phyloP scores from a whole-genome alignment of 2,329 filamentous ascomycete species.

The Calycina marina region DNA sequence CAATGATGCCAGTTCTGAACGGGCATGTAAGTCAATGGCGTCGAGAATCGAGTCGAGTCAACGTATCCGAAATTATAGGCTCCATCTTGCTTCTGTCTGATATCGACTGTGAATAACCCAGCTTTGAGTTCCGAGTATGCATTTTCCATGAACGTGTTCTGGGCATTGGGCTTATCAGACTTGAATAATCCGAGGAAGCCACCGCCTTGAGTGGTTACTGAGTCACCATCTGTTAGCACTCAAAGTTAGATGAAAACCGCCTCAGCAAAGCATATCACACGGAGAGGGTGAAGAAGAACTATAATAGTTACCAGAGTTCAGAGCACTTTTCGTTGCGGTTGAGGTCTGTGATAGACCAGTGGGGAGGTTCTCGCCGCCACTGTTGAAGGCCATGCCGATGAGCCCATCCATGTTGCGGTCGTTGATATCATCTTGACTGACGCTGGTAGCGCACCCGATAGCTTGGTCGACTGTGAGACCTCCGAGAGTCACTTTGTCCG shows the following conservation, averaged over 20 bases:
- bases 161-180: not conserved
- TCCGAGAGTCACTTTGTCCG: not conserved
- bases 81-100: not conserved
- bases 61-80: slow-evolving; percentile 1
- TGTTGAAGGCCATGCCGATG: slow-evolving; percentile 1
- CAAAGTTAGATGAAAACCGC: no score
- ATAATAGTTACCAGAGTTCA: not conserved
- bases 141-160: slow-evolving; percentile 1
- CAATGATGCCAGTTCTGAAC: not conserved
- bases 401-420: not conserved
- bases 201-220: not conserved
- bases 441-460: not conserved
- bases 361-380: not conserved
- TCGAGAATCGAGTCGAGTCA: not conserved
- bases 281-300: not conserved
- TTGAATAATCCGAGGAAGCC: not conserved
- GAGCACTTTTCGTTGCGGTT: not conserved
- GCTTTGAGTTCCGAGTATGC: not conserved
- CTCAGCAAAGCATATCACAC: no score
- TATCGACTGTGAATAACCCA: not conserved
- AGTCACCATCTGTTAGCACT: no score
- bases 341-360: not conserved
- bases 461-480: not conserved
- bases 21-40: slow-evolving; percentile 1
- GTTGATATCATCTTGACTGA: not conserved